Conservation (phyloP, 164 flowering plant species). For the Amborella trichopoda region DNA sequence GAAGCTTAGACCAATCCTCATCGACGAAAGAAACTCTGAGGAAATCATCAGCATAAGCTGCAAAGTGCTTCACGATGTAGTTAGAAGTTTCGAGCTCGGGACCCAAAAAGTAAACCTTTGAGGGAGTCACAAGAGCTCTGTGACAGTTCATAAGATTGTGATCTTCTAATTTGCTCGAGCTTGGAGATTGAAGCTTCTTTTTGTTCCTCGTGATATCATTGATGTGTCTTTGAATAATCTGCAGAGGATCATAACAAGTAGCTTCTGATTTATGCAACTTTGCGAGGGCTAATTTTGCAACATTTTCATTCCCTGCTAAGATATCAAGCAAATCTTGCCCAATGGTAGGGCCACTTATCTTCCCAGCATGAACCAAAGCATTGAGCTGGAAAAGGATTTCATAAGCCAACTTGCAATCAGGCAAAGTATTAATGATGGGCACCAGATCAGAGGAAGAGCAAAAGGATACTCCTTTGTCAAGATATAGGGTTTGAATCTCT, state of each 20-base stretch:
- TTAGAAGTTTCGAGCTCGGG: conserved; percentile 88
- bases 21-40: conserved; percentile 89
- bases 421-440: conserved; percentile 42
- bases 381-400: conserved; percentile 81
- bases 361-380: conserved; percentile 72
- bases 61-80: conserved; percentile 68
- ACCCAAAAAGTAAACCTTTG: conserved; percentile 80
- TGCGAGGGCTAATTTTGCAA: conserved; percentile 37
- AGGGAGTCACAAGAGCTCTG: conserved; percentile 67
- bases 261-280: conserved; percentile 49
- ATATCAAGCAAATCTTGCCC: conserved; percentile 33
- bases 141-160: conserved; percentile 65
- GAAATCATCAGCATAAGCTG: conserved; percentile 67
- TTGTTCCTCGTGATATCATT: conserved; percentile 10
- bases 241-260: conserved; percentile 53
- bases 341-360: conserved; percentile 43
- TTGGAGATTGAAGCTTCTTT: conserved; percentile 18
- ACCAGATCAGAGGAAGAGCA: conserved; percentile 33
- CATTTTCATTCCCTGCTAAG: conserved; percentile 30
- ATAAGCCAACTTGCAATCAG: conserved; percentile 31
- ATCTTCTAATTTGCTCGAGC: conserved; percentile 17
- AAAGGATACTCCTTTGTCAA: conserved; percentile 28
- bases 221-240: conserved; percentile 31
- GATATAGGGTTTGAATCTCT: conserved; percentile 15
- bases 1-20: conserved; percentile 86